phyloP scores from a whole-genome alignment of 176 grass and related monocot species.

The Thinopyrum elongatum region DNA sequence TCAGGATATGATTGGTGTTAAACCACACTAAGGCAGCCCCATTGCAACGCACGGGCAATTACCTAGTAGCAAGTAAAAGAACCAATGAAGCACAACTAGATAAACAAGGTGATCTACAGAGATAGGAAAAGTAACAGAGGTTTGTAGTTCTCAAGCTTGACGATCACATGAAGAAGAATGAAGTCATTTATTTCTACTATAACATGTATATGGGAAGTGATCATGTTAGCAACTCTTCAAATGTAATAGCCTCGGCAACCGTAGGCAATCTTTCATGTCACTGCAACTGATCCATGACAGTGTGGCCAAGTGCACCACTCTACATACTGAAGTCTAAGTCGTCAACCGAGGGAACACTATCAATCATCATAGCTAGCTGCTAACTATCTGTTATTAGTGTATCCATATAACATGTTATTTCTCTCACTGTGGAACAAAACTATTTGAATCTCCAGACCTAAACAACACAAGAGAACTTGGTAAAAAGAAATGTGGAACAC shows the following conservation, averaged over 20 bases:
- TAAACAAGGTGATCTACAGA: too few relatives aligned
- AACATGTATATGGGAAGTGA: conserved; percentile 28
- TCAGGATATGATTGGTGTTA: too few relatives aligned
- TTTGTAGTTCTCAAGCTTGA: too few relatives aligned
- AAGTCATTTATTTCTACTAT: conserved; percentile 15
- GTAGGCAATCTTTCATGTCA: conserved; percentile 78
- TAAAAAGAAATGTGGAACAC: conserved; percentile 2
- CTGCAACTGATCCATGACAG: conserved; percentile 92
- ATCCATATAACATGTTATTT: conserved; percentile 97
- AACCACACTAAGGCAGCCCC: too few relatives aligned
- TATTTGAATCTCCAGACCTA: conserved; percentile 88
- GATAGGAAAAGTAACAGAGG: too few relatives aligned
- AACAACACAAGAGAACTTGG: conserved; percentile 27
- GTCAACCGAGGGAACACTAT: conserved; percentile 86
- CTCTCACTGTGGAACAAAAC: conserved; percentile 92
- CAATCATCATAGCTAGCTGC: conserved; percentile 95
- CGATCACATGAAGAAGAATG: too few relatives aligned
- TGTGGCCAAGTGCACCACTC: conserved; percentile 92
- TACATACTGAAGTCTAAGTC: conserved; percentile 98
- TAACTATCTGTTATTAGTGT: conserved; percentile 97
- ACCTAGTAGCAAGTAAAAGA: too few relatives aligned
- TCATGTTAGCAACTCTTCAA: conserved; percentile 65
- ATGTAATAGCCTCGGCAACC: conserved; percentile 85
- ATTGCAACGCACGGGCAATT: too few relatives aligned
- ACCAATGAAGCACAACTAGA: too few relatives aligned